These are phyloP conservation scores for Yamadazyma conglobata DNA, from an alignment of 1,139 yeast genomes.

Conservation along the genomic window DNA sequence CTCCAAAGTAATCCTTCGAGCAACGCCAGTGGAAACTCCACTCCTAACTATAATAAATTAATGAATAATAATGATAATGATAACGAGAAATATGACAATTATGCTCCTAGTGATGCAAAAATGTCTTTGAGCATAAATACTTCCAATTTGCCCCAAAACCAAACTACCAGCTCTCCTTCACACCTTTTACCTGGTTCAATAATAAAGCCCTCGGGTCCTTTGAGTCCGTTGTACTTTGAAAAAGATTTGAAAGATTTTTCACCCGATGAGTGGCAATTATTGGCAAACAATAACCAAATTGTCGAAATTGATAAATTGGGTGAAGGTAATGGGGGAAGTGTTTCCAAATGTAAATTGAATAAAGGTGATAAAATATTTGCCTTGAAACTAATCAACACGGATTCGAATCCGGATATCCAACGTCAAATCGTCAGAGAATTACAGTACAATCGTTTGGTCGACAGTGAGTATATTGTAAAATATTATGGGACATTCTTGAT, in stretches of 20 bases:
- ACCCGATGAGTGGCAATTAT: constrained; percentile 73
- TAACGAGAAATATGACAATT: constrained; percentile 2
- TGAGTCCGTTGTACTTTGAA: constrained; percentile 12
- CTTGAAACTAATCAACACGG: constrained; percentile 70
- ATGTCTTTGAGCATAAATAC: constrained; percentile 2
- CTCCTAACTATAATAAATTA: constrained; percentile 1
- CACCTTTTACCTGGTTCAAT: constrained; percentile 5
- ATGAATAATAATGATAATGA: constrained; percentile 4
- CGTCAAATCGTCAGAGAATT: constrained; percentile 83
- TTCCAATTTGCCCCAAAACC: constrained; percentile 1
- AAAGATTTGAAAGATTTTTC: constrained; percentile 53
- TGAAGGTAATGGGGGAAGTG: constrained; percentile 95
- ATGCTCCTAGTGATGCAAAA: not conserved
- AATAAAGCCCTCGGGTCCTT: constrained; percentile 8
- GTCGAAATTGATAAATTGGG: constrained; percentile 61
- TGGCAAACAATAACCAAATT: constrained; percentile 46
- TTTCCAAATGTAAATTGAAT: constrained; percentile 56
- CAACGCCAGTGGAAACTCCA: constrained; percentile 3
- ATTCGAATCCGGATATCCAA: constrained; percentile 81
- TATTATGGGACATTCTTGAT: constrained; percentile 90
- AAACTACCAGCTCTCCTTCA: constrained; percentile 3
- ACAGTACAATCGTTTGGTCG: constrained; percentile 79
- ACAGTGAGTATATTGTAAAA: constrained; percentile 79
- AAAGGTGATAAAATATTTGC: constrained; percentile 68
- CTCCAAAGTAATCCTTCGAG: not conserved